These are phyloP conservation scores for Termitomyces sp. DNA, from an alignment of 768 basidiomycete species.

Conservation along the genomic window DNA sequence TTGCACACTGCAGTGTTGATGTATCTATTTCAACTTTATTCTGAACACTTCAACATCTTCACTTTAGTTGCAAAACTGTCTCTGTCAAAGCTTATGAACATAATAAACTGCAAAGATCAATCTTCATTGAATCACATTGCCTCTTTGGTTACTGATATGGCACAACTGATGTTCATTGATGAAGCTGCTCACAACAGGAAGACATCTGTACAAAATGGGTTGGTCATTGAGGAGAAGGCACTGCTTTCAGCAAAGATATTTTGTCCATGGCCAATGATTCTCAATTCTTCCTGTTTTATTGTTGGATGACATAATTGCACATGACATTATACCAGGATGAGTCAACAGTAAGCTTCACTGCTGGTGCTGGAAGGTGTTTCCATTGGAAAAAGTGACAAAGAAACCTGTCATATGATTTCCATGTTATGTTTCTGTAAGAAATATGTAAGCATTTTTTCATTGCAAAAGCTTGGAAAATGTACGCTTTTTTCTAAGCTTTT, in stretches of 20 bases:
- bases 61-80: background rate
- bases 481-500: background rate
- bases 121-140: slow-evolving; percentile 11
- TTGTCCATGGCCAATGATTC: background rate
- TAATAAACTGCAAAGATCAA: background rate
- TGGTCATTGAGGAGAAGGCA: slow-evolving; percentile 7
- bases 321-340: slow-evolving; percentile 1
- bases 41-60: background rate
- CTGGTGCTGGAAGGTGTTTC: no score
- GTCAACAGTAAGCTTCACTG: background rate
- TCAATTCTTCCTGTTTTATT: background rate
- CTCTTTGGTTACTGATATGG: slow-evolving; percentile 1
- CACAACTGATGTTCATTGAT: slow-evolving; percentile 9
- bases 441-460: background rate
- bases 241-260: background rate
- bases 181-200: slow-evolving; percentile 11
- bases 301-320: slow-evolving; percentile 4
- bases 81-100: background rate
- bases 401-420: no score
- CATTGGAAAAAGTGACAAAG: no score
- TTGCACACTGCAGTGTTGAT: background rate
- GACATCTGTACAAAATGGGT: slow-evolving; percentile 1
- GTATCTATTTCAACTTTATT: background rate
- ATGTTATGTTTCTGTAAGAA: background rate
- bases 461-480: background rate